phyloP scores from a whole-genome alignment of 768 basidiomycete genomes.

The Fistulinella prunicolor region DNA sequence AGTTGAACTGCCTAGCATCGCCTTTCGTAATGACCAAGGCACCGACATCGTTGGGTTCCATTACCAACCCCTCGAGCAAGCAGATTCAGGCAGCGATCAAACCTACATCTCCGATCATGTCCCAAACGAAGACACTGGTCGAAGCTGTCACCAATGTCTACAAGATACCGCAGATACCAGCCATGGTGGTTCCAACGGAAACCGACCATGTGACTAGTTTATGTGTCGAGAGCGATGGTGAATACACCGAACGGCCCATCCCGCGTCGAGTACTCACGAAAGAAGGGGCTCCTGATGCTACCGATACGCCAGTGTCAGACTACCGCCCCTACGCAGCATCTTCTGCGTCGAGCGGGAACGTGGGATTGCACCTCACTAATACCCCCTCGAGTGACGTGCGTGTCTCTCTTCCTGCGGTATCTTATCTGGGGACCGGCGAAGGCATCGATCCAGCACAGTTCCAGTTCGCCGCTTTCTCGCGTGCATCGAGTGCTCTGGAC shows the following conservation, averaged over 20 bases:
- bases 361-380: slow-evolving; percentile 2
- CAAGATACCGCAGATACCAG: not conserved
- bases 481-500: slow-evolving; percentile 3
- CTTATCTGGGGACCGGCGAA: not conserved
- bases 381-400: slow-evolving; percentile 3
- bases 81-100: not conserved
- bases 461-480: slow-evolving; percentile 3
- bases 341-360: slow-evolving; percentile 9
- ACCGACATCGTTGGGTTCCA: not conserved
- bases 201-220: not conserved
- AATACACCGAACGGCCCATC: not conserved
- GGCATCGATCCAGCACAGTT: slow-evolving; percentile 1
- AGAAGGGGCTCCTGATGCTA: not conserved
- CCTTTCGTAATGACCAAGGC: slow-evolving; percentile 10
- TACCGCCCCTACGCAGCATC: slow-evolving; percentile 1
- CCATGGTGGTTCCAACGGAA: not conserved
- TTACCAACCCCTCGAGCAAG: not conserved
- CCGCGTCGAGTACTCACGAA: not conserved
- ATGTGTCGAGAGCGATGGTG: slow-evolving; percentile 3
- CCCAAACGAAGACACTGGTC: not conserved
- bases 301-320: slow-evolving; percentile 4
- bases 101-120: slow-evolving; percentile 1
- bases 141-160: not conserved
- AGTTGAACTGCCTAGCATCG: slow-evolving; percentile 13
- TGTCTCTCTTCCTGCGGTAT: not conserved